Evolutionary conservation across 352 stramenopile species (phyloP), one percentile per base, ranked within the genome.

Genomic region (Globisporangium emineosum): DNA sequence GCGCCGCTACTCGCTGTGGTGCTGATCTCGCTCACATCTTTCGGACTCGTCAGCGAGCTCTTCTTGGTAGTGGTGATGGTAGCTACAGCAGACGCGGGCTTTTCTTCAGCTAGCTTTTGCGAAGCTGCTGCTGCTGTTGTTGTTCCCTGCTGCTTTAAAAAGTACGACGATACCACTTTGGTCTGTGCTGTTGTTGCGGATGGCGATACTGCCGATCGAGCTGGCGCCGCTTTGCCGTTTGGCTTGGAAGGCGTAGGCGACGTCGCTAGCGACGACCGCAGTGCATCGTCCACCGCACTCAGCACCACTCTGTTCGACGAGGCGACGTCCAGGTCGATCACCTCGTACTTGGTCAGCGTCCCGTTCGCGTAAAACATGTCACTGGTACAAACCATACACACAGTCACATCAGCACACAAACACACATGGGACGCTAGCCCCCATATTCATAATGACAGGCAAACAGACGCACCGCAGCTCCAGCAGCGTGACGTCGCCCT

Each of bases 351-450:
- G 50, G 81, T 90, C 29, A 94, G 68, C 56, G 86, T 93, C 2
- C 86, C 86, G 57, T 92, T 93, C 47, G 83, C 84, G 69, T 91
- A 93, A 52, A 94, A 94, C 35, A 78, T 66, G 69, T 94, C 86
- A 2, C 76, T 86, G 33, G 37, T 32, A 33, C 6, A 55, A 17
- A 37, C 27, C 25, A 43, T 23, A 33, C 27, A 37, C 13, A 45
- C 19, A 17, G 10, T 40, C 52, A 43, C 3, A 21, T n/a, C 32
- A 37, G 19, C 7, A 32, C 12, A 32, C 6, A 33, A 2, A 10
- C 3, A 33, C 47, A 32, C 7, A 40, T 3, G 17, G 1, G 7
- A 13, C 2, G 35, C 1, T 7, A 5, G 15, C 5, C 13, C 42
- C 3, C 6, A 17, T 23, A 12, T 25, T 19, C 4, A 2, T 21